Evolutionary conservation across 1,284 basidiomycete genomes (phyloP).

Genomic region (Ustilago bromivora): DNA sequence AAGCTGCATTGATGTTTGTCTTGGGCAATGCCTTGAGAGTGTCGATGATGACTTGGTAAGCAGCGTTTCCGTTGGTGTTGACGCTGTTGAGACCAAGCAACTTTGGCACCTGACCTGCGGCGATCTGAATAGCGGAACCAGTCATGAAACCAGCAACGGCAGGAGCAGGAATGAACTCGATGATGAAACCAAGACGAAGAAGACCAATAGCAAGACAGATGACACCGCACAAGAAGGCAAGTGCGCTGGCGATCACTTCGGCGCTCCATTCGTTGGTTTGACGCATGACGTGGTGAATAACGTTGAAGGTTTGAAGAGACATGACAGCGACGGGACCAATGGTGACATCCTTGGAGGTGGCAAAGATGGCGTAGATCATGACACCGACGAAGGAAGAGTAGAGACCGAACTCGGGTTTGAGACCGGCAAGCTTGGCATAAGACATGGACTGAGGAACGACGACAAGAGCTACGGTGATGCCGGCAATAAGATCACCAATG

Average conservation of each 20-base stretch:
- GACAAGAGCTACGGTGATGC: constrained; percentile 70
- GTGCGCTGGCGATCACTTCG: constrained; percentile 83
- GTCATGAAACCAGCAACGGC: constrained; percentile 88
- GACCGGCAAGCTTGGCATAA: constrained; percentile 81
- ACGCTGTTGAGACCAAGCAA: constrained; percentile 62
- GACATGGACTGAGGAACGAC: constrained; percentile 71
- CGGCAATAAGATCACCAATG: constrained; percentile 70
- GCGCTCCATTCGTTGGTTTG: constrained; percentile 34
- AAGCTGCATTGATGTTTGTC: constrained; percentile 85
- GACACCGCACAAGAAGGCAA: constrained; percentile 90
- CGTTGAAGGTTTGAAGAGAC: constrained; percentile 87
- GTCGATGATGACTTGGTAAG: constrained; percentile 91
- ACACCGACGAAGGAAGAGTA: constrained; percentile 95
- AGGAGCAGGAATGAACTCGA: constrained; percentile 92
- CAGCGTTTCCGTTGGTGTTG: constrained; percentile 71
- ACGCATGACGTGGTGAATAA: constrained; percentile 52
- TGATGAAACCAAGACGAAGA: constrained; percentile 91
- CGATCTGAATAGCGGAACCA: constrained; percentile 68
- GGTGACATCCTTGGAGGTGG: constrained; percentile 69
- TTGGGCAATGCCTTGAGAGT: constrained; percentile 83
- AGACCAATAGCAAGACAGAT: constrained; percentile 92
- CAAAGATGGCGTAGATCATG: constrained; percentile 75
- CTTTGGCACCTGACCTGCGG: constrained; percentile 67
- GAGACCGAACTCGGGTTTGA: constrained; percentile 88
- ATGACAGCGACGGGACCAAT: constrained; percentile 80